Conservation (phyloP, 768 basidiomycete species). For the Suillus subluteus region DNA sequence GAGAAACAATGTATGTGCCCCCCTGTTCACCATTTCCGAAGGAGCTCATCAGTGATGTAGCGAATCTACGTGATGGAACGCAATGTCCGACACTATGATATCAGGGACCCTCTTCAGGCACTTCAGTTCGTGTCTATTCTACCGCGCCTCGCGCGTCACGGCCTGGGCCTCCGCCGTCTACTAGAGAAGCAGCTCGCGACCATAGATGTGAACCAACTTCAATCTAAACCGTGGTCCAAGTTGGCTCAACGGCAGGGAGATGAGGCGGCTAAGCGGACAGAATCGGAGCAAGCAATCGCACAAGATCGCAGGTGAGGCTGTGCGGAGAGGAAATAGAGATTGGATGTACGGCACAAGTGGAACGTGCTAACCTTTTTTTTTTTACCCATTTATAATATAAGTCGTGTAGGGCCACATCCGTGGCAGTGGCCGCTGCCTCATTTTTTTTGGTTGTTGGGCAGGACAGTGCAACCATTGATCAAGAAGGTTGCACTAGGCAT, state of each 20-base stretch:
- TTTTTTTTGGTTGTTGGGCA: too few species aligned
- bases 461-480: too few species aligned
- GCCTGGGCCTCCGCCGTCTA: not conserved
- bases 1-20: not conserved
- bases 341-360: not conserved
- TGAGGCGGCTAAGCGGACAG: not conserved
- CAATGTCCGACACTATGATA: not conserved
- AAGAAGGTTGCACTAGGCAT: too few species aligned
- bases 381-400: not conserved
- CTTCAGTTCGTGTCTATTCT: not conserved
- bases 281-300: not conserved
- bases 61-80: not conserved
- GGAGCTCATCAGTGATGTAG: not conserved
- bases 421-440: too few species aligned
- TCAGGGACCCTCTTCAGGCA: conserved; percentile 1
- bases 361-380: too few species aligned
- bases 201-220: not conserved
- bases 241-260: not conserved
- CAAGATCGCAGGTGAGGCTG: not conserved
- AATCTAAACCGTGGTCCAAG: not conserved
- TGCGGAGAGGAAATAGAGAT: not conserved
- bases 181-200: not conserved
- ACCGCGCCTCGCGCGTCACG: not conserved
- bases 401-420: too few species aligned
- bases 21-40: too few species aligned